Base-by-base conservation (phyloP, 768 basidiomycete species). In the Lactarius vividus region DNA sequence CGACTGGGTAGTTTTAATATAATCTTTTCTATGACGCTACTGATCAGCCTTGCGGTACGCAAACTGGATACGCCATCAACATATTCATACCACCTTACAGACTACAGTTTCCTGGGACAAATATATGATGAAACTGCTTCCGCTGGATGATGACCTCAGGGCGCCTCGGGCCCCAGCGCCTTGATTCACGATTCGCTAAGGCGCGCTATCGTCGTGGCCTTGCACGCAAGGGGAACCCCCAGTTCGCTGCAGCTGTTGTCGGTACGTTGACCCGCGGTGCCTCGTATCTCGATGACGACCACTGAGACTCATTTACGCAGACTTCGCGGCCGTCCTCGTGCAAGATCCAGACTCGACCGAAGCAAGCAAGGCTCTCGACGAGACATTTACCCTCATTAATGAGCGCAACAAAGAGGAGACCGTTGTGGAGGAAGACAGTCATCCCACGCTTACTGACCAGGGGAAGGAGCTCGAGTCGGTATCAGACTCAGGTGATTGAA, bases 401-500 rank as follows among this genome's bases (percentile, higher is more conserved):
- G 33, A 13, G 57, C 64, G 28, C 28, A 29, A 11, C 58, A 57
- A 56, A 1, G 66, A 28, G 54, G 61, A 20, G 4, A 65, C 29
- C 18, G 57, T 70, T 20, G 59, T 56, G 4, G 46, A 15, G 0
- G 73, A 74, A 0, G 62, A 72, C 2, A 40, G 52, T 54, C 0
- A 5, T 39, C 74, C 74, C 18, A 18, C 29, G 5, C 57, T 64
- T 8, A 71, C 72, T 1, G 78, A 78, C 4, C 75, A 77, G 2
- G 8, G 64, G 37, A 39, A 75, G 3, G 80, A 80, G 26, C 72
- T 79, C 52, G 79, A 77, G 11, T 79, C 79, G 1, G 75, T 79
- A 9, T 84, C 82, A 0, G 85, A 85, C 71, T 82, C 82, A 10
- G 84, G 82, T 57, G 85, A 86, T 69, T 84, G 77, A n/a, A n/a